phyloP scores from a whole-genome alignment of 2,329 filamentous ascomycete genomes.

The Colletotrichum aenigma region DNA sequence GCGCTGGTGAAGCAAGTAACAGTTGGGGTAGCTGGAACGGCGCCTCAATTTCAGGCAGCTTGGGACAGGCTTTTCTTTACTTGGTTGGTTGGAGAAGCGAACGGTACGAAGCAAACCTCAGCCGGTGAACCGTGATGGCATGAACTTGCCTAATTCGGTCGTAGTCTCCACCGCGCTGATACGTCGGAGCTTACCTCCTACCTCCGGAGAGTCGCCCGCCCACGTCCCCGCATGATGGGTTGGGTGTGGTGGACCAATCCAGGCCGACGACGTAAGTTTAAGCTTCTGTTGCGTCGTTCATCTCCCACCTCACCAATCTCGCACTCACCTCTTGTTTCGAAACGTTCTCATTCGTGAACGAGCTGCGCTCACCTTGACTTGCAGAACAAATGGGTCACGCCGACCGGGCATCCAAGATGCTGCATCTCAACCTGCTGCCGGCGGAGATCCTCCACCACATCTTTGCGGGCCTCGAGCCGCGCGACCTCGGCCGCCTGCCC shows the following conservation, averaged over 20 bases:
- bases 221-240: not conserved
- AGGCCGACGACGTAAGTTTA: slow-evolving; percentile 11
- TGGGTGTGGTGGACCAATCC: not conserved
- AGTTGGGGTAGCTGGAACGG: not conserved
- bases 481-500: slow-evolving; percentile 58
- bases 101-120: not conserved
- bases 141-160: not conserved
- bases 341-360: not conserved
- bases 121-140: not conserved
- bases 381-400: not conserved
- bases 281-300: slow-evolving; percentile 1
- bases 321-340: not conserved
- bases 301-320: not conserved
- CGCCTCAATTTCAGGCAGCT: not conserved
- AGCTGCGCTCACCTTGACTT: not conserved
- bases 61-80: not conserved
- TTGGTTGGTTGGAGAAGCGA: not conserved
- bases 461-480: slow-evolving; percentile 58
- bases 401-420: not conserved
- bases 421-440: slow-evolving; percentile 44
- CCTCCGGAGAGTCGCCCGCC: not conserved
- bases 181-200: slow-evolving; percentile 8
- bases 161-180: slow-evolving; percentile 4
- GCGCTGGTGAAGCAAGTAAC: not conserved
- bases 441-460: slow-evolving; percentile 69